Percentiles rank a stretch among this genome's conserved stretches.
phyloP scores from a whole-genome alignment of 1,284 basidiomycete genomes.

The Austroboletus novae-zelandiae region DNA sequence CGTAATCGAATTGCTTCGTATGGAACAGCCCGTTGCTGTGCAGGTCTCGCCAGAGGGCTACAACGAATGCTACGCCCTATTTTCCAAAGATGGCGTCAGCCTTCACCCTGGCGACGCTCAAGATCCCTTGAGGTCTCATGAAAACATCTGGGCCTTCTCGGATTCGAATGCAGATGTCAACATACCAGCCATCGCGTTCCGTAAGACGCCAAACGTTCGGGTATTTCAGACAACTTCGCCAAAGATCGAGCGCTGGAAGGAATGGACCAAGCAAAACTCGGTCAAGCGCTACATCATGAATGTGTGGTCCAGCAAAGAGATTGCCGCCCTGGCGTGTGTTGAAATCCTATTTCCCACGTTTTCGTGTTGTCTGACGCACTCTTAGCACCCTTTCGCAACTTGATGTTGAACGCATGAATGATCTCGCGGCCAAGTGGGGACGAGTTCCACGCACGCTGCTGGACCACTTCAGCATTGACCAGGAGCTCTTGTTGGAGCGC shows the following conservation, averaged over 20 bases:
- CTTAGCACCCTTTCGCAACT: background rate
- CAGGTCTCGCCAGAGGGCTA: background rate
- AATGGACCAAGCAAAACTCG: conserved; percentile 2
- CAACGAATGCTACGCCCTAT: background rate
- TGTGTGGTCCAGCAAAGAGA: conserved; percentile 2
- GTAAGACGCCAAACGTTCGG: background rate
- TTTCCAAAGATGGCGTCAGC: background rate
- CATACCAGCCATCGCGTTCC: background rate
- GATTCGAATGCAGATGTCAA: conserved; percentile 3
- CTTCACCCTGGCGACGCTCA: background rate
- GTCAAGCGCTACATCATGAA: conserved; percentile 4
- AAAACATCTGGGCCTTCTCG: conserved; percentile 1
- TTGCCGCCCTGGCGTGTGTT: conserved; percentile 3
- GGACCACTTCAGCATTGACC: background rate
- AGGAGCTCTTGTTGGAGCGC: background rate
- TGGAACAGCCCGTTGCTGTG: conserved; percentile 1
- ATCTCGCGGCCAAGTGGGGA: conserved; percentile 1
- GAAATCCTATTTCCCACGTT: background rate
- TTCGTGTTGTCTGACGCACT: background rate
- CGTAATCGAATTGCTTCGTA: conserved; percentile 2
- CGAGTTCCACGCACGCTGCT: background rate
- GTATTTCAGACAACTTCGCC: conserved; percentile 5
- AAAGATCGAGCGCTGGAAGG: background rate
- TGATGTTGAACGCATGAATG: conserved; percentile 1
- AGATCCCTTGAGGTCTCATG: background rate